Base-by-base conservation (phyloP, 306 rosid species). In the Citrullus mucosospermus region DNA sequence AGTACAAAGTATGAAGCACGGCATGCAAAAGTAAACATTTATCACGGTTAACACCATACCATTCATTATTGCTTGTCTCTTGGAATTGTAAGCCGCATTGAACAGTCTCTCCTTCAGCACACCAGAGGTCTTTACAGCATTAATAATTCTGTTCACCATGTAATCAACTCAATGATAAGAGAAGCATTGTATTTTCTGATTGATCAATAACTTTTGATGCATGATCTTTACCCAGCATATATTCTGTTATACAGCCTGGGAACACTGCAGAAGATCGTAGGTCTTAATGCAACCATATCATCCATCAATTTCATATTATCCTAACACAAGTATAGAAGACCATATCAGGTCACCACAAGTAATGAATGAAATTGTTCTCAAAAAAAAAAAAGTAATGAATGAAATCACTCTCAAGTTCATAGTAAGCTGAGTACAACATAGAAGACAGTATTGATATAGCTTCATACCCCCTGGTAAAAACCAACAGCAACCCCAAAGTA, bases 181-280 rank as follows among this genome's bases (percentile, higher is more conserved):
- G 62, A 81, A 74, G 6, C 39, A 74, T 51, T 51, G 46, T 17
- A 53, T 53, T 28, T 50, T 50, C 62, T 74, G 46, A 25, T 53
- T 53, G 22, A 74, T 38, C 51, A 76, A 57, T 57, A 76, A 39
- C 38, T 36, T 10, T 55, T 20, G 7, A 39, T 38, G 54, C 62
- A 60, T 58, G 51, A 56, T 54, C 78, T 56, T 63, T 96, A 96
- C 99, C 98, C 97, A 48, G 93, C 96, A 84, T 96, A 96, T 86
- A 96, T 90, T 90, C 98, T 89, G 78, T 96, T 96, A 80, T 88
- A 96, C 71, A 96, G 97, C 85, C 99, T 91, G 78, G 99, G 99
- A 85, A 96, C 98, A 77, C 99, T 96, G 83, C 93, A 86, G 86
- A 96, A 96, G 84, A 96, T 60, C 8, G 99, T 96, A 79, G 99